phyloP scores from a whole-genome alignment of 441 rosid genomes.

The Jatropha podagrica region DNA sequence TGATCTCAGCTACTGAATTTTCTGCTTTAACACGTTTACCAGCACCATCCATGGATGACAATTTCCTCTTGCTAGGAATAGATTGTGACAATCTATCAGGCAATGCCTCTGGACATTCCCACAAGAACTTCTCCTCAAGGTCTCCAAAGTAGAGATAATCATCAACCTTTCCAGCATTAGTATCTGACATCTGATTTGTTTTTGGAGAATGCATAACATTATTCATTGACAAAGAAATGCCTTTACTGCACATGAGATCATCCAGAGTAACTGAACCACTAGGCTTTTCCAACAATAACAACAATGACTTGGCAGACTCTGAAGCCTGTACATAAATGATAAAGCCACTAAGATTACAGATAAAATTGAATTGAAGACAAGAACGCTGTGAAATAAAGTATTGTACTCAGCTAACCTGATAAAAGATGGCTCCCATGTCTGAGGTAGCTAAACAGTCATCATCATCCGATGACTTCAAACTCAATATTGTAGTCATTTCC shows the following conservation, averaged over 20 bases:
- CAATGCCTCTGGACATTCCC: slow-evolving; percentile 97
- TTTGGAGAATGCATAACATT: slow-evolving; percentile 40
- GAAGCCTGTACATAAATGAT: slow-evolving; percentile 46
- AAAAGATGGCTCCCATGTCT: slow-evolving; percentile 38
- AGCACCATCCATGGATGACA: slow-evolving; percentile 62
- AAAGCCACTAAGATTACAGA: slow-evolving; percentile 30
- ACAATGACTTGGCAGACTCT: slow-evolving; percentile 47
- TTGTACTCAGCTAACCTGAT: slow-evolving; percentile 46
- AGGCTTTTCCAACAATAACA: slow-evolving; percentile 62
- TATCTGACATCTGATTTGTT: slow-evolving; percentile 41
- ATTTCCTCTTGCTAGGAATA: slow-evolving; percentile 66
- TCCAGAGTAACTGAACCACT: slow-evolving; percentile 43
- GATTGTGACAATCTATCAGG: slow-evolving; percentile 81
- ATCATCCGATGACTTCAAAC: slow-evolving; percentile 44
- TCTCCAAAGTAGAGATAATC: slow-evolving; percentile 59
- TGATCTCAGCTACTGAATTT: slow-evolving; percentile 55
- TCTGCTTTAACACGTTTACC: slow-evolving; percentile 80
- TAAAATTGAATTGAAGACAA: slow-evolving; percentile 17
- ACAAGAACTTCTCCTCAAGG: slow-evolving; percentile 67
- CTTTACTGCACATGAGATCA: slow-evolving; percentile 40
- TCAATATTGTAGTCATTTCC: slow-evolving; percentile 50
- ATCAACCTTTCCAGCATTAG: slow-evolving; percentile 42
- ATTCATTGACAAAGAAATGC: slow-evolving; percentile 25
- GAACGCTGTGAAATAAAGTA: slow-evolving; percentile 14
- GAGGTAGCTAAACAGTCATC: slow-evolving; percentile 36